These are phyloP conservation scores for Pichia sp. DNA, from an alignment of 1,139 yeast genomes.

Conservation along the genomic window DNA sequence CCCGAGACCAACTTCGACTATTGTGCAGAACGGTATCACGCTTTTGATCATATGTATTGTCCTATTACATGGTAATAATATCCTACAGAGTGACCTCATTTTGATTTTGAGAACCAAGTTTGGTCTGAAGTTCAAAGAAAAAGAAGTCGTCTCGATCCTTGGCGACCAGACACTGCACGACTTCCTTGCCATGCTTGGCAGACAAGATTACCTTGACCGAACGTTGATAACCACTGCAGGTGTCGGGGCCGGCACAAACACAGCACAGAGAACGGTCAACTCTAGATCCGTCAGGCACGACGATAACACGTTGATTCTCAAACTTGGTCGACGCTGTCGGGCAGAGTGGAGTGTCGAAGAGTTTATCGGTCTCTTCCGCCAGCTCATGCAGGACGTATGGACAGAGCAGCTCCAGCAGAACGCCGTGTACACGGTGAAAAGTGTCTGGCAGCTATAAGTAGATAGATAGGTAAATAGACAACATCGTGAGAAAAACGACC, in stretches of 20 bases:
- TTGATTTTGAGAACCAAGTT: slow-evolving; percentile 29
- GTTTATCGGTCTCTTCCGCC: slow-evolving; percentile 31
- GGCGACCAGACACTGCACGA: slow-evolving; percentile 28
- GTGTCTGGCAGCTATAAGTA: slow-evolving; percentile 19
- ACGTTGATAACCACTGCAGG: slow-evolving; percentile 15
- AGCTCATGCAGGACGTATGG: slow-evolving; percentile 32
- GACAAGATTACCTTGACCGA: slow-evolving; percentile 26
- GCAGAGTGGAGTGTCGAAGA: slow-evolving; percentile 34
- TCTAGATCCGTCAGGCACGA: slow-evolving; percentile 20
- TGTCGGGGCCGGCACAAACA: slow-evolving; percentile 14
- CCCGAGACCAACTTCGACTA: slow-evolving; percentile 27
- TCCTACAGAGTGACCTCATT: slow-evolving; percentile 35
- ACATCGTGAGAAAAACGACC: no score
- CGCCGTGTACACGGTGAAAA: slow-evolving; percentile 26
- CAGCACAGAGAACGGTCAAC: slow-evolving; percentile 11
- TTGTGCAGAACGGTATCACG: slow-evolving; percentile 33
- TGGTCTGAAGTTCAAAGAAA: slow-evolving; percentile 25
- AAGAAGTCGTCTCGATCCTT: slow-evolving; percentile 21
- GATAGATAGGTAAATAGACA: not conserved
- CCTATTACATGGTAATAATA: slow-evolving; percentile 33
- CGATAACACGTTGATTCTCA: slow-evolving; percentile 34
- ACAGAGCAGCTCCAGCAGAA: slow-evolving; percentile 26
- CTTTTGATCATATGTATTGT: slow-evolving; percentile 32
- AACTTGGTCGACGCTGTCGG: slow-evolving; percentile 36
- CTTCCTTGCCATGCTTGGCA: slow-evolving; percentile 22